Percentiles rank a stretch among this genome's conserved stretches.
phyloP scores from a whole-genome alignment of 2,329 filamentous ascomycete genomes.

The Cercospora sp. region DNA sequence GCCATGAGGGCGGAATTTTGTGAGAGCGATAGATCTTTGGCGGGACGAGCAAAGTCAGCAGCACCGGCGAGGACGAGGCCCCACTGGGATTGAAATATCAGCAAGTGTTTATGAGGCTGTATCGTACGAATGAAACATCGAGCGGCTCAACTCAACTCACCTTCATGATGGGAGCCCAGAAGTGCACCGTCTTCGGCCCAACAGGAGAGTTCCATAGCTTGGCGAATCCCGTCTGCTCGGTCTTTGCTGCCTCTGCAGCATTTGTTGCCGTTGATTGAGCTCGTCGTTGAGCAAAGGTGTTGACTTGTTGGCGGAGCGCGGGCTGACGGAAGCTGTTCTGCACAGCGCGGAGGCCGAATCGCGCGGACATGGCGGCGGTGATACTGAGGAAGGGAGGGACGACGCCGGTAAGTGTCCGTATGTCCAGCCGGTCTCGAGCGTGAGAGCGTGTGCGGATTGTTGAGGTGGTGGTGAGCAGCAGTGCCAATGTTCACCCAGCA shows the following conservation, averaged over 20 bases:
- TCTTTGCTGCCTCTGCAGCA: conserved; percentile 43
- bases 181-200: conserved; percentile 80
- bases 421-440: not conserved
- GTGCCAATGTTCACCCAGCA: conserved; percentile 6
- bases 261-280: conserved; percentile 63
- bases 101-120: not conserved
- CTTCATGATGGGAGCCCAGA: conserved; percentile 98
- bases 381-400: not conserved
- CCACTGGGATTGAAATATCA: conserved; percentile 63
- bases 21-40: conserved; percentile 86
- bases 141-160: conserved; percentile 39
- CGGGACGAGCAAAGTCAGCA: conserved; percentile 86
- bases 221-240: conserved; percentile 57
- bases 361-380: conserved; percentile 51
- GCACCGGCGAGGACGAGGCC: conserved; percentile 87
- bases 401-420: not conserved
- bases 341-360: conserved; percentile 59
- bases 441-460: not conserved
- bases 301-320: conserved; percentile 51
- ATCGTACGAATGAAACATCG: not conserved
- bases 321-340: conserved; percentile 53
- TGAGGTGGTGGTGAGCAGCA: not conserved
- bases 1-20: conserved; percentile 88
- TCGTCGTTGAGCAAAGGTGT: conserved; percentile 59
- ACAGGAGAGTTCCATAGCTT: conserved; percentile 61